A percentile compares a stretch with the other conserved stretches of the same genome.
phyloP scores from a whole-genome alignment of 108 stramenopile genomes.

The Phaeodactylum tricornutum region DNA sequence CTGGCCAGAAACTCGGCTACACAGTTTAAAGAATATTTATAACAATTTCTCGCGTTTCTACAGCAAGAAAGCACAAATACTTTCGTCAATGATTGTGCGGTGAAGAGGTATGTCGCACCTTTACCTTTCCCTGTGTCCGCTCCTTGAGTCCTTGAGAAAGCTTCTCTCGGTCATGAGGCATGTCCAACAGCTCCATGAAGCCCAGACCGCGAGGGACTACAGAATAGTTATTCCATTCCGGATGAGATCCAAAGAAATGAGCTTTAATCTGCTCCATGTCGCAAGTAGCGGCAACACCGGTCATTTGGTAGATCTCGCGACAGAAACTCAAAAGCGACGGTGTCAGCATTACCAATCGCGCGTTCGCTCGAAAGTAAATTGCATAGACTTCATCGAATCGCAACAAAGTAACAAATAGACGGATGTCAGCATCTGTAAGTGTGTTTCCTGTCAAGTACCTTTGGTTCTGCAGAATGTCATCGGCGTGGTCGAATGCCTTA shows the following conservation, averaged over 20 bases:
- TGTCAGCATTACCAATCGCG: constrained; percentile 62
- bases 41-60: too few species aligned
- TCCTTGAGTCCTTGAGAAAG: too few species aligned
- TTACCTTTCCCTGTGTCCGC: too few species aligned
- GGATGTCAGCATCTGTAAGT: constrained; percentile 92
- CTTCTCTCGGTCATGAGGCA: constrained; percentile 47
- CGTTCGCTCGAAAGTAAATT: constrained; percentile 93
- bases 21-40: too few species aligned
- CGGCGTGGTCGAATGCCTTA: constrained; percentile 79
- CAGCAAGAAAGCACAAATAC: too few species aligned
- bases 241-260: constrained; percentile 87
- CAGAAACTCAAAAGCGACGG: constrained; percentile 84
- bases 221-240: constrained; percentile 76
- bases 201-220: constrained; percentile 68
- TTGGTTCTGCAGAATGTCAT: constrained; percentile 61
- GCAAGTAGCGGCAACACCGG: constrained; percentile 75
- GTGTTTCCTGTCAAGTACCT: constrained; percentile 70
- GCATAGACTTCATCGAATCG: constrained; percentile 93
- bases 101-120: too few species aligned
- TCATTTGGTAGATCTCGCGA: constrained; percentile 92
- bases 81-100: too few species aligned
- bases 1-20: too few species aligned
- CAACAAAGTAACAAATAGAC: constrained; percentile 88
- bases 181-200: constrained; percentile 46
- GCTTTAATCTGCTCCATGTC: constrained; percentile 94